Evolutionary conservation across 2,329 filamentous ascomycete genomes (phyloP).

Genomic region (Fusarium hainanense): DNA sequence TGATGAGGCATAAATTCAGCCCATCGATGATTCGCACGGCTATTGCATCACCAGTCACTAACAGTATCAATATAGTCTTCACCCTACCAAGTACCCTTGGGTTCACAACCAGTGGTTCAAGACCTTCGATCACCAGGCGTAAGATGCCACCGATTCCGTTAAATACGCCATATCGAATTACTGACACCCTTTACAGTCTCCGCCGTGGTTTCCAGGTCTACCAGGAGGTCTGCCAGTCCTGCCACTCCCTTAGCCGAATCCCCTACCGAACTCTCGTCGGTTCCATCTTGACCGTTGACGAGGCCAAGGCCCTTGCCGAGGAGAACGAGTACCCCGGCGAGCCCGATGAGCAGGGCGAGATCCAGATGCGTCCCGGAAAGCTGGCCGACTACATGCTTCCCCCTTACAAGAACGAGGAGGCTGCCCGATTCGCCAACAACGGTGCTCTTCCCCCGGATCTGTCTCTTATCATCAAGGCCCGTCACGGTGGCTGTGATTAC

Average conservation of each 20-base stretch:
- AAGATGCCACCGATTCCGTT: slow-evolving; percentile 59
- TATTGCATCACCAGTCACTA: slow-evolving; percentile 44
- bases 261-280: slow-evolving; percentile 95
- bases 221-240: slow-evolving; percentile 96
- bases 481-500: slow-evolving; percentile 98
- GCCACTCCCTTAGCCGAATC: slow-evolving; percentile 94
- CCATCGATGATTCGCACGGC: slow-evolving; percentile 26
- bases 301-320: slow-evolving; percentile 96
- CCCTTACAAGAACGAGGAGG: slow-evolving; percentile 99
- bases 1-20: slow-evolving; percentile 52
- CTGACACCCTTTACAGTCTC: slow-evolving; percentile 68
- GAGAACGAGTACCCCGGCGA: slow-evolving; percentile 99
- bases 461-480: slow-evolving; percentile 95
- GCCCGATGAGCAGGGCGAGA: slow-evolving; percentile 97
- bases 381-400: slow-evolving; percentile 95
- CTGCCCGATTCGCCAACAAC: slow-evolving; percentile 96
- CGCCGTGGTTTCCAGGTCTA: slow-evolving; percentile 99
- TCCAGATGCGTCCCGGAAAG: slow-evolving; percentile 98
- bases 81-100: slow-evolving; percentile 94
- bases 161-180: slow-evolving; percentile 15
- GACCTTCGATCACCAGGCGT: slow-evolving; percentile 97
- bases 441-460: slow-evolving; percentile 98
- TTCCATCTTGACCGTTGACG: slow-evolving; percentile 91
- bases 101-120: slow-evolving; percentile 91
- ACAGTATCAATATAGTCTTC: slow-evolving; percentile 72